These are phyloP conservation scores for Xylaria sp. DNA, from an alignment of 495 filamentous ascomycete species.

Conservation along the genomic window DNA sequence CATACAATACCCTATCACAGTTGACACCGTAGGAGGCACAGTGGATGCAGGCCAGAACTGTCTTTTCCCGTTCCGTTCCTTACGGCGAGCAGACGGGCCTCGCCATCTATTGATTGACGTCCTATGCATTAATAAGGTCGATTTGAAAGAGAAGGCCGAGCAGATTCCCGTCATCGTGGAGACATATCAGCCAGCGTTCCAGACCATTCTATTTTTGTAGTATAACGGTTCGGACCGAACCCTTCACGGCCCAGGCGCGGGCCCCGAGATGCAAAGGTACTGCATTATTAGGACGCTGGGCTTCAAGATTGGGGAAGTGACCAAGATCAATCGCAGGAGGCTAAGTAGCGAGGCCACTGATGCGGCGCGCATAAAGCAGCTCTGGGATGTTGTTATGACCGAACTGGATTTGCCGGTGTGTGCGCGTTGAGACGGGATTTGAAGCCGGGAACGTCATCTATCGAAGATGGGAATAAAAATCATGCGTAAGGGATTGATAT, in stretches of 20 bases:
- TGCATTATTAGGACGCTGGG: not conserved
- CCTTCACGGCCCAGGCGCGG: constrained; percentile 4
- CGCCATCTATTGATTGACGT: constrained; percentile 43
- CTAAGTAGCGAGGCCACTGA: not conserved
- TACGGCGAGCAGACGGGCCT: not conserved
- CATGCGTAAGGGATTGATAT: not conserved
- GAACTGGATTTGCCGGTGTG: not conserved
- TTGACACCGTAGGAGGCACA: not conserved
- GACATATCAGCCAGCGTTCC: not conserved
- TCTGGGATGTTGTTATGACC: constrained; percentile 5
- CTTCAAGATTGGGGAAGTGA: constrained; percentile 12
- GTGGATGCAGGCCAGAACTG: constrained; percentile 8
- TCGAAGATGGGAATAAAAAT: not conserved
- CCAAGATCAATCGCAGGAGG: not conserved
- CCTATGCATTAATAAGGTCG: constrained; percentile 45
- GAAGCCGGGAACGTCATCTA: not conserved
- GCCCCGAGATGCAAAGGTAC: constrained; percentile 8
- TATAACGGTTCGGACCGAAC: constrained; percentile 3
- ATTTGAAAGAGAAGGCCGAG: constrained; percentile 37
- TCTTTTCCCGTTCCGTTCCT: not conserved
- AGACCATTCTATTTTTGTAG: not conserved
- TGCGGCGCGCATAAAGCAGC: not conserved
- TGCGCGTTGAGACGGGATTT: constrained; percentile 5
- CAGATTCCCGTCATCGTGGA: constrained; percentile 32
- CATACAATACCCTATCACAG: constrained; percentile 4